Evolutionary conservation across 2,329 filamentous ascomycete species (phyloP).

Genomic region (Leptodontidium sp.): DNA sequence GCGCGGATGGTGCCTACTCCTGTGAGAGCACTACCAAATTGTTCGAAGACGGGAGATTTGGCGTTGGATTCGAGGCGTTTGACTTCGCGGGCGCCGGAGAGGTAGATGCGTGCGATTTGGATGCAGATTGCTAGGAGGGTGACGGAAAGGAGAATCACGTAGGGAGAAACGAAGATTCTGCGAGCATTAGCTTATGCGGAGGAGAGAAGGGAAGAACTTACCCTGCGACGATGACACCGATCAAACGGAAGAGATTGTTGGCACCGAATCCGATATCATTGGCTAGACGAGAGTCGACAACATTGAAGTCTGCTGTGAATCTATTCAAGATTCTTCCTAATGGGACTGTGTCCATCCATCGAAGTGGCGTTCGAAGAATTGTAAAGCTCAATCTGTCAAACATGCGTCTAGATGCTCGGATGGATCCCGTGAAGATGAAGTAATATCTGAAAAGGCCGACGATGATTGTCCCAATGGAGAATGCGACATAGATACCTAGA

Average conservation of each 20-base stretch:
- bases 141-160: slow-evolving; percentile 68
- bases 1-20: slow-evolving; percentile 80
- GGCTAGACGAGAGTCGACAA: slow-evolving; percentile 73
- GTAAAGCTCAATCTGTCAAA: slow-evolving; percentile 73
- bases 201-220: slow-evolving; percentile 48
- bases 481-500: slow-evolving; percentile 69
- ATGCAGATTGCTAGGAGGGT: slow-evolving; percentile 65
- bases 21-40: slow-evolving; percentile 76
- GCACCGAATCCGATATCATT: slow-evolving; percentile 68
- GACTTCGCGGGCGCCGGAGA: slow-evolving; percentile 75
- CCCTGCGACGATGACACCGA: slow-evolving; percentile 72
- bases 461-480: slow-evolving; percentile 65
- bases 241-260: slow-evolving; percentile 66
- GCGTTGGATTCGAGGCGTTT: slow-evolving; percentile 80
- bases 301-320: slow-evolving; percentile 79
- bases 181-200: slow-evolving; percentile 63
- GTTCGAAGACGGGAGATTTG: slow-evolving; percentile 82
- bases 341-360: slow-evolving; percentile 83
- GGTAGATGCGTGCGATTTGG: slow-evolving; percentile 67
- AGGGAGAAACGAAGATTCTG: slow-evolving; percentile 70
- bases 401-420: slow-evolving; percentile 72
- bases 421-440: slow-evolving; percentile 69
- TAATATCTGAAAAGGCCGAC: slow-evolving; percentile 70
- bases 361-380: slow-evolving; percentile 75
- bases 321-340: slow-evolving; percentile 80